Evolutionary conservation across 225 moss, liverwort and hornwort genomes (phyloP).

Genomic region (Antitrichia curtipendula): DNA sequence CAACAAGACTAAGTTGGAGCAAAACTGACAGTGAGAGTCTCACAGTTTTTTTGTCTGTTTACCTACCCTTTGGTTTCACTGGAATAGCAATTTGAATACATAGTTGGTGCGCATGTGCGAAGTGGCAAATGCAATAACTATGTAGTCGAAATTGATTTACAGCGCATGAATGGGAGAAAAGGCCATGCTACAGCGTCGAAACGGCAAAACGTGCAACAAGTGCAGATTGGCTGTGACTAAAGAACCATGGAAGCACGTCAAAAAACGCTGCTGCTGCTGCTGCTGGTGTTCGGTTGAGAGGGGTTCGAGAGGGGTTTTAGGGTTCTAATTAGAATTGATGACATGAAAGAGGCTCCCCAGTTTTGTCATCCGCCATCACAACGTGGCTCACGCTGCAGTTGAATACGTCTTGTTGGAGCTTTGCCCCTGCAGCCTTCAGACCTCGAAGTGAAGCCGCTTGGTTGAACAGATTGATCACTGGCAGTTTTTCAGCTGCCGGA

Average conservation of each 20-base stretch:
- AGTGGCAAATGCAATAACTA: neutral
- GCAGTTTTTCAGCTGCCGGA: constrained; percentile 51
- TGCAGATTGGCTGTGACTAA: neutral
- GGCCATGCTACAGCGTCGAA: neutral
- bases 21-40: neutral
- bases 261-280: neutral
- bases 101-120: neutral
- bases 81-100: neutral
- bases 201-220: neutral
- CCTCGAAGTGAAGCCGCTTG: constrained; percentile 62
- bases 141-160: neutral
- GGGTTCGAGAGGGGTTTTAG: too few relatives aligned
- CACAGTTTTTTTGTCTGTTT: neutral
- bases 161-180: neutral
- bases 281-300: neutral
- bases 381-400: constrained; percentile 39
- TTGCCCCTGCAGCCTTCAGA: constrained; percentile 71
- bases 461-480: constrained; percentile 76
- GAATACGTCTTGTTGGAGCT: constrained; percentile 71
- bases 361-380: constrained; percentile 48
- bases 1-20: too few relatives aligned
- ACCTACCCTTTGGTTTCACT: neutral
- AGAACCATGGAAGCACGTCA: neutral
- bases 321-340: constrained; percentile 5
- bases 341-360: constrained; percentile 60